phyloP scores from a whole-genome alignment of 2,329 filamentous ascomycete genomes.

The Colletotrichum sp. region DNA sequence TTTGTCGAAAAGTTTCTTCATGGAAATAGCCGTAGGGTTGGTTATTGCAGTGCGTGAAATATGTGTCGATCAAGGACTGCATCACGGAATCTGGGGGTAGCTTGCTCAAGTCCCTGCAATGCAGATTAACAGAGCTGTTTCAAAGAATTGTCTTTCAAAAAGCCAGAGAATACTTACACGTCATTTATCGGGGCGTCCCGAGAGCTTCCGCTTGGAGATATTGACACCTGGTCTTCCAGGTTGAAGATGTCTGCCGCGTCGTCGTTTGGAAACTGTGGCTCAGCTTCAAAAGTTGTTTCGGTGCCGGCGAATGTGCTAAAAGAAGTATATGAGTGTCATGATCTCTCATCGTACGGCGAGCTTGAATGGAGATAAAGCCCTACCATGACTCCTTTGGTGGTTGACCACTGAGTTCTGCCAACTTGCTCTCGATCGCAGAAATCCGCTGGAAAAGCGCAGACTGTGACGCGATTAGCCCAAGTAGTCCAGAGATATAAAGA shows the following conservation, averaged over 20 bases:
- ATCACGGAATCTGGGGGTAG: background rate
- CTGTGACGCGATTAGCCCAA: background rate
- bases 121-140: background rate
- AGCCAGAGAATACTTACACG: background rate
- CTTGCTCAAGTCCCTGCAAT: background rate
- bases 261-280: background rate
- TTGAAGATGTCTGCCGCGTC: background rate
- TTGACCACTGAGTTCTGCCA: background rate
- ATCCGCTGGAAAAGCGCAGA: background rate
- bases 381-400: background rate
- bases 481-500: rapidly evolving
- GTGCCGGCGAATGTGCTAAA: background rate
- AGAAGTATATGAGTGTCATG: background rate
- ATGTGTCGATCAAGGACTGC: background rate
- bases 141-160: background rate
- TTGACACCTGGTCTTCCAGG: background rate
- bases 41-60: background rate
- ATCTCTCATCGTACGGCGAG: rapidly evolving
- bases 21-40: background rate
- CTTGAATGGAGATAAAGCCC: background rate
- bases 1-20: background rate
- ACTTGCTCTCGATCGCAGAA: background rate
- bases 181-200: background rate
- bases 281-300: background rate
- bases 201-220: background rate